Evolutionary conservation across 2,329 filamentous ascomycete species (phyloP).

Genomic region (Claviceps maximensis): DNA sequence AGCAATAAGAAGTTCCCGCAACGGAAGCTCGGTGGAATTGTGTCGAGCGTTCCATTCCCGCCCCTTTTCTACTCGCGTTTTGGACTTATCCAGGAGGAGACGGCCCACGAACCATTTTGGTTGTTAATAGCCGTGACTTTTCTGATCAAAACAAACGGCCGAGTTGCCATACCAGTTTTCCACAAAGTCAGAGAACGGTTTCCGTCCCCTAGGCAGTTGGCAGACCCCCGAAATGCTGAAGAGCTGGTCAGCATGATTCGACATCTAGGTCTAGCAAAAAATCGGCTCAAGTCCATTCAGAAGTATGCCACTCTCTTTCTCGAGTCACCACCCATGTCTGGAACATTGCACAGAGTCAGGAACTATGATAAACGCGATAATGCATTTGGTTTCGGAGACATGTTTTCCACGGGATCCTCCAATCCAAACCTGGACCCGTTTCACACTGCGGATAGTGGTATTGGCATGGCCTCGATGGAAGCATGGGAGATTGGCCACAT

Average conservation of each 20-base stretch:
- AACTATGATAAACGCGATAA: slow-evolving; percentile 30
- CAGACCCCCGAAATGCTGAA: slow-evolving; percentile 30
- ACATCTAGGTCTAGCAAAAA: slow-evolving; percentile 56
- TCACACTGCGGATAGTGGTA: background rate
- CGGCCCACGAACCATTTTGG: slow-evolving; percentile 62
- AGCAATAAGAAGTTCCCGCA: slow-evolving; percentile 11
- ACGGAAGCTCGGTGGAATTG: slow-evolving; percentile 27
- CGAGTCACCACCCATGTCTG: slow-evolving; percentile 43
- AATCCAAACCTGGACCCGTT: background rate
- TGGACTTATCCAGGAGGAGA: slow-evolving; percentile 72
- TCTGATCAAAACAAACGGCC: slow-evolving; percentile 67
- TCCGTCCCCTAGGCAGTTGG: slow-evolving; percentile 51
- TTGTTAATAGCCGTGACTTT: slow-evolving; percentile 75
- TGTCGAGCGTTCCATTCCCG: slow-evolving; percentile 52
- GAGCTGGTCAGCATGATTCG: slow-evolving; percentile 50
- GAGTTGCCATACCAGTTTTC: slow-evolving; percentile 62
- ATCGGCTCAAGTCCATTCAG: slow-evolving; percentile 55
- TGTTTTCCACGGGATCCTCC: background rate
- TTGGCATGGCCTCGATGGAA: slow-evolving; percentile 14
- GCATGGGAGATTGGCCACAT: slow-evolving; percentile 80
- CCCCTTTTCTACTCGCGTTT: slow-evolving; percentile 50
- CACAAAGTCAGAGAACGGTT: slow-evolving; percentile 54
- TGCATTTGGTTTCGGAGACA: slow-evolving; percentile 9
- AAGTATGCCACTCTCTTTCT: slow-evolving; percentile 59
- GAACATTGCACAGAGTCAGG: slow-evolving; percentile 38